phyloP scores from a whole-genome alignment of 768 basidiomycete genomes.

The Serendipita sp. region DNA sequence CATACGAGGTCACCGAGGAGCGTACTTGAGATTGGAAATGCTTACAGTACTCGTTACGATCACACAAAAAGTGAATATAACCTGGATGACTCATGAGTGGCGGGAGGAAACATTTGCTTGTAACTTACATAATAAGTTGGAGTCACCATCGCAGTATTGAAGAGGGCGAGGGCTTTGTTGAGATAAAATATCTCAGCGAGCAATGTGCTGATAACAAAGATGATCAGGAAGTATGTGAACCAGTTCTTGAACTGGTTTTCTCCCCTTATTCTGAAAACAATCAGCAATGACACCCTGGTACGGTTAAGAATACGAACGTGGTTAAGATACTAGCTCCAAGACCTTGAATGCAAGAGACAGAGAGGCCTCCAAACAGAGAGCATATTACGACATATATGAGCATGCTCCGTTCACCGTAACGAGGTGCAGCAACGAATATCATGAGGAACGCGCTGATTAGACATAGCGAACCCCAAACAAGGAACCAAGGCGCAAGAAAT shows the following conservation, averaged over 20 bases:
- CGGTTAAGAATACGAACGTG: neutral
- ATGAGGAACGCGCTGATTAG: neutral
- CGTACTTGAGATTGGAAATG: conserved; percentile 21
- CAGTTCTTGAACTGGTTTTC: conserved; percentile 62
- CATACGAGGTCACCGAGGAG: neutral
- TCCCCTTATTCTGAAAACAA: neutral
- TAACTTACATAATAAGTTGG: conserved; percentile 20
- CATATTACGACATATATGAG: conserved; percentile 23
- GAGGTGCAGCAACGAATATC: neutral
- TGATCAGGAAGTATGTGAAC: conserved; percentile 81
- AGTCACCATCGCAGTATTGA: conserved; percentile 42
- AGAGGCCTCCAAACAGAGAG: conserved; percentile 26
- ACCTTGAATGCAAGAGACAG: conserved; percentile 24
- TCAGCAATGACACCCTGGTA: neutral
- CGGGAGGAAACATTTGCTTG: neutral
- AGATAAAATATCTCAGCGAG: conserved; percentile 68
- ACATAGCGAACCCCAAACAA: neutral
- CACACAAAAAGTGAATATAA: conserved; percentile 25
- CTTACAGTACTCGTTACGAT: conserved; percentile 19
- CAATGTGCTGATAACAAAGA: conserved; percentile 70
- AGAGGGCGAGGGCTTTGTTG: conserved; percentile 88
- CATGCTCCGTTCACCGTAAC: conserved; percentile 7
- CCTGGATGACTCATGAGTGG: neutral
- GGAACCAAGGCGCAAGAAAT: conserved; percentile 9
- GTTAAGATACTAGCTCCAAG: conserved; percentile 28